These are phyloP conservation scores for Phytophthora pluvialis DNA, from an alignment of 352 stramenopile species.

Conservation along the genomic window DNA sequence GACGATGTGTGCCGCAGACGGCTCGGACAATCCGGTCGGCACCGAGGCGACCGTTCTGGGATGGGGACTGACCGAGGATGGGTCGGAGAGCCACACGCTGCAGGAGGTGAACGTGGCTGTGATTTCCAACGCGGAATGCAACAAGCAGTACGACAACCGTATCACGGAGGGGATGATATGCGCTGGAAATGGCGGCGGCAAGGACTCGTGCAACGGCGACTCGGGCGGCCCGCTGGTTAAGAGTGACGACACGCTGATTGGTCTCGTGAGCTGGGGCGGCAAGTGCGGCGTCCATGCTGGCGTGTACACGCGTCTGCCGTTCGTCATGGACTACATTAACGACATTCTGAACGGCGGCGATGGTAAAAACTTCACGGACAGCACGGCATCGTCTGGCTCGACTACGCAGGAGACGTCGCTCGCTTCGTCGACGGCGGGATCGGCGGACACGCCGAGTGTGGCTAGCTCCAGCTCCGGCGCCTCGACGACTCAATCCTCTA, in stretches of 20 bases:
- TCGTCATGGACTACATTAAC: constrained; percentile 56
- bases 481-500: constrained; percentile 6
- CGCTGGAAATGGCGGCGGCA: constrained; percentile 48
- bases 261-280: constrained; percentile 66
- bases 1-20: constrained; percentile 44
- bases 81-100: constrained; percentile 32
- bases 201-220: constrained; percentile 72
- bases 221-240: constrained; percentile 61
- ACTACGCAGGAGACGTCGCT: constrained; percentile 17
- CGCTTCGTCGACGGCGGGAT: constrained; percentile 20
- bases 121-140: constrained; percentile 60
- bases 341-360: constrained; percentile 28
- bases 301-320: constrained; percentile 62
- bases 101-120: constrained; percentile 59
- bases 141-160: constrained; percentile 57
- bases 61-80: constrained; percentile 57
- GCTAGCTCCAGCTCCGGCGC: constrained; percentile 3
- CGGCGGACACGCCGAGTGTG: constrained; percentile 10
- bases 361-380: constrained; percentile 27
- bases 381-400: constrained; percentile 16
- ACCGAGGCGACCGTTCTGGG: constrained; percentile 56
- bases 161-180: constrained; percentile 70
- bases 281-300: constrained; percentile 54
- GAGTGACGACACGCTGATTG: constrained; percentile 50
- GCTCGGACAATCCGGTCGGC: constrained; percentile 52